A percentile compares a stretch with the other conserved stretches of the same genome.
These are phyloP conservation scores for Luffa aegyptiaca DNA, from an alignment of 306 rosid species.

Conservation along the genomic window DNA sequence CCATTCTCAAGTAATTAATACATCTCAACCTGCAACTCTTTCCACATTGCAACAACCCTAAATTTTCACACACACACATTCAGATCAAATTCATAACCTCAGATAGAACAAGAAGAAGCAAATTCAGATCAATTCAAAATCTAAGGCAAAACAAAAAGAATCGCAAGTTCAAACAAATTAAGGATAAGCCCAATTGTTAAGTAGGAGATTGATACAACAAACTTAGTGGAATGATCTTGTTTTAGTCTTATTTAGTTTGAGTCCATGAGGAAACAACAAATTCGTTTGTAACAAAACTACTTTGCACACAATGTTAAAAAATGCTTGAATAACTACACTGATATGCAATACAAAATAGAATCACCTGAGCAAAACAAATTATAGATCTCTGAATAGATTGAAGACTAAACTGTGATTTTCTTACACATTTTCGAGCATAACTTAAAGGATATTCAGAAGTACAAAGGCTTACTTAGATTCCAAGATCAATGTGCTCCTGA, in stretches of 20 bases:
- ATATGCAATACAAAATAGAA: not conserved
- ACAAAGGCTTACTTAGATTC: too few species aligned
- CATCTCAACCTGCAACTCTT: slow-evolving; percentile 55
- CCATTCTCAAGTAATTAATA: slow-evolving; percentile 73
- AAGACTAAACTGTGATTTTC: not conserved
- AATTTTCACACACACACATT: not conserved
- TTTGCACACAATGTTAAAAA: too few species aligned
- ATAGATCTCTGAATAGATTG: not conserved
- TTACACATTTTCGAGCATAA: not conserved
- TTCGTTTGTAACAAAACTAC: too few species aligned
- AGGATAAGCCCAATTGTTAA: too few species aligned
- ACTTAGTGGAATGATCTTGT: too few species aligned
- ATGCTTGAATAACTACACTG: too few species aligned
- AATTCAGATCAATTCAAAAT: not conserved
- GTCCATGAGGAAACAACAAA: too few species aligned
- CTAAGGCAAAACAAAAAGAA: not conserved
- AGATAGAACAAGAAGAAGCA: not conserved
- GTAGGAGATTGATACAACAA: too few species aligned
- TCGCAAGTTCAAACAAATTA: too few species aligned
- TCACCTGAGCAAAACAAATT: not conserved
- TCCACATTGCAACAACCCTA: slow-evolving; percentile 28
- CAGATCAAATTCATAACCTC: not conserved
- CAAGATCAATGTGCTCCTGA: too few species aligned
- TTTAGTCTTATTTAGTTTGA: too few species aligned
- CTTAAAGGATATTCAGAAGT: too few species aligned